Evolutionary conservation across 108 stramenopile genomes (phyloP).

Genomic region (Poteriospumella lacustris): DNA sequence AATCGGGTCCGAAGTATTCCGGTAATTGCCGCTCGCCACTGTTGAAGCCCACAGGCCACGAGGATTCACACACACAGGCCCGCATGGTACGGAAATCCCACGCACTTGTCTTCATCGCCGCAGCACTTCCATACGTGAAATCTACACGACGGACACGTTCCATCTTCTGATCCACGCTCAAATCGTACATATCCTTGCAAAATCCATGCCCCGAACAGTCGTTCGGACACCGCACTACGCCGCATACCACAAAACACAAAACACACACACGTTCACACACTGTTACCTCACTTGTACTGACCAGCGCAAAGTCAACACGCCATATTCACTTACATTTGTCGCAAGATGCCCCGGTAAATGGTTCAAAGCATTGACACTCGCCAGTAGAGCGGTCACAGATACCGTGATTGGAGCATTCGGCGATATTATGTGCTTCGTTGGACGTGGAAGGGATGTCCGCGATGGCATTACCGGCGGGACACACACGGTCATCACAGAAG

Average conservation of each 20-base stretch:
- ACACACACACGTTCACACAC: too few species aligned
- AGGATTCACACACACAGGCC: constrained; percentile 48
- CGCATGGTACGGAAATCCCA: constrained; percentile 38
- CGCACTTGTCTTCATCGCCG: constrained; percentile 29
- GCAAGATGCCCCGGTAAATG: constrained; percentile 39
- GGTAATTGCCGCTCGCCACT: constrained; percentile 44
- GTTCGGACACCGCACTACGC: constrained; percentile 33
- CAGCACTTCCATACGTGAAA: constrained; percentile 13
- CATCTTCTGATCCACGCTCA: neutral
- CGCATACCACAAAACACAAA: constrained; percentile 10
- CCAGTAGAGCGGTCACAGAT: constrained; percentile 31
- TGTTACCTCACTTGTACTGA: too few species aligned
- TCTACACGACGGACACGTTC: neutral
- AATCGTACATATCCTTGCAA: constrained; percentile 26
- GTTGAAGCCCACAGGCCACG: constrained; percentile 49
- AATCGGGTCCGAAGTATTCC: constrained; percentile 58
- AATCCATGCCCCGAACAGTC: constrained; percentile 41
- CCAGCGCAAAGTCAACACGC: too few species aligned
- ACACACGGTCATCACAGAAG: neutral
- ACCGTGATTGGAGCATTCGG: constrained; percentile 43
- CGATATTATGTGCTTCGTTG: constrained; percentile 31
- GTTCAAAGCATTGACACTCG: constrained; percentile 29
- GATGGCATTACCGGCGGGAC: neutral
- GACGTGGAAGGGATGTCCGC: constrained; percentile 30
- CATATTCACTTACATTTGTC: constrained; percentile 23